Base-by-base conservation (phyloP, 1,284 basidiomycete species). In the Acaromyces ingoldii region DNA sequence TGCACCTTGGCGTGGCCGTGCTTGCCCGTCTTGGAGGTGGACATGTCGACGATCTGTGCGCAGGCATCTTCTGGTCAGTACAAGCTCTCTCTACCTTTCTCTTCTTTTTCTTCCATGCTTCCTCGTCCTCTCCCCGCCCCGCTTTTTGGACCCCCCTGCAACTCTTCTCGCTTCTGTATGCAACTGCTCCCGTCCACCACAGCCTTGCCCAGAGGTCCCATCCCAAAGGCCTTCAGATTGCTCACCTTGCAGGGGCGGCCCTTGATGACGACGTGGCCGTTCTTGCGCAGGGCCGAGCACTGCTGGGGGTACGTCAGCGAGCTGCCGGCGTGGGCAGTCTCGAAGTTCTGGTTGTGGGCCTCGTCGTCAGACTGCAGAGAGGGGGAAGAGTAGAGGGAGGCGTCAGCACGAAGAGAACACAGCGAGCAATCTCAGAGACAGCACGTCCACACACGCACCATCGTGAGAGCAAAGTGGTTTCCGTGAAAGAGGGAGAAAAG, bases 1-100 rank as follows among this genome's bases (percentile, higher is more conserved):
- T 98, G 91, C 77, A 97, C 93, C 82, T 98, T 98, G 79, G 95
- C 93, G 83, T 98, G 95, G 76, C 93, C 93, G 83, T 97, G 93
- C 85, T 78, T 78, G 48, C 91, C 91, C 50, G 91, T 95, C 85
- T 98, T 98, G 77, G 93, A 98, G 81, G 95, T 98, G 64, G 92
- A 96, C 93, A 98, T 98, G 72, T 79, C 74, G 53, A 74, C 57
- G 53, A 75, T 73, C 71, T 70, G 57, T 21, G 22, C 11, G 17
- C 11, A 41, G 9, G 39, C 39, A 9, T 15, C 39, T 9, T 41
- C 17, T 28, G 17, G 11, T 28, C 17, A 9, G 39, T 10, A 21
- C 25, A 41, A 10, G 39, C 19, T 41, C 39, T 28, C 39, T 21
- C 25, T 28, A 19, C 17, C 39, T 41, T 17, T 41, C 39, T 41